phyloP scores from a whole-genome alignment of 2,329 filamentous ascomycete genomes.

The Rhytidhysteron rufulum region DNA sequence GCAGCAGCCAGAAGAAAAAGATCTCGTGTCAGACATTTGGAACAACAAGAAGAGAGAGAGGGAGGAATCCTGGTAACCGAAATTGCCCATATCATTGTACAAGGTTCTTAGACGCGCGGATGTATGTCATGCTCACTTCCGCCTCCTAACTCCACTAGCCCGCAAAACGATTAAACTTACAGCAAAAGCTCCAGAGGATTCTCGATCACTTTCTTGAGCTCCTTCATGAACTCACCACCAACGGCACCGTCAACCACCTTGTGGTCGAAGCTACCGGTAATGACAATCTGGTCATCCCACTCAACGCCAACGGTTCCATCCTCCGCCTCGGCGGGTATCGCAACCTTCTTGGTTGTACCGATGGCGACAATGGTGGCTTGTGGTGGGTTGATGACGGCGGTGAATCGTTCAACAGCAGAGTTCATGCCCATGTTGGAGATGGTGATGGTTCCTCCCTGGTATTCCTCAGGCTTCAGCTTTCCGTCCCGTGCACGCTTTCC shows the following conservation, averaged over 20 bases:
- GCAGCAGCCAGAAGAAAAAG: neutral
- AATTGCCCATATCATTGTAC: neutral
- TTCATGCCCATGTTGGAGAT: conserved; percentile 99
- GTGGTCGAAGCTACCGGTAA: conserved; percentile 97
- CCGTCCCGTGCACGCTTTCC: conserved; percentile 93
- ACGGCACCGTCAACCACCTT: conserved; percentile 97
- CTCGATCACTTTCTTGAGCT: conserved; percentile 96
- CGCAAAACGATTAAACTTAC: conserved; percentile 47
- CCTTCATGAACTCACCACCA: conserved; percentile 92
- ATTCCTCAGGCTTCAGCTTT: conserved; percentile 99
- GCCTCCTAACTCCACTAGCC: neutral
- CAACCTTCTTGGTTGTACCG: conserved; percentile 92
- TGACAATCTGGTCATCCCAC: conserved; percentile 96
- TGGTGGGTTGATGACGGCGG: conserved; percentile 97
- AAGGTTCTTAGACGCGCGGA: neutral
- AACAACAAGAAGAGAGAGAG: neutral
- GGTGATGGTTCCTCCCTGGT: conserved; percentile 97
- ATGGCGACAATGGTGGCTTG: conserved; percentile 94
- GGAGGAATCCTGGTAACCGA: neutral
- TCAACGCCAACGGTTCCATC: conserved; percentile 70
- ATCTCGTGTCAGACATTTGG: neutral
- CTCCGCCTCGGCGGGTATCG: conserved; percentile 76
- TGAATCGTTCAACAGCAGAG: conserved; percentile 90
- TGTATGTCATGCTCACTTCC: too few species aligned
- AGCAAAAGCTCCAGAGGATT: conserved; percentile 93